Evolutionary conservation across 176 grass and related monocot species (phyloP), one percentile per base, ranked within the genome.

Genomic region (Metroxylon sagu): DNA sequence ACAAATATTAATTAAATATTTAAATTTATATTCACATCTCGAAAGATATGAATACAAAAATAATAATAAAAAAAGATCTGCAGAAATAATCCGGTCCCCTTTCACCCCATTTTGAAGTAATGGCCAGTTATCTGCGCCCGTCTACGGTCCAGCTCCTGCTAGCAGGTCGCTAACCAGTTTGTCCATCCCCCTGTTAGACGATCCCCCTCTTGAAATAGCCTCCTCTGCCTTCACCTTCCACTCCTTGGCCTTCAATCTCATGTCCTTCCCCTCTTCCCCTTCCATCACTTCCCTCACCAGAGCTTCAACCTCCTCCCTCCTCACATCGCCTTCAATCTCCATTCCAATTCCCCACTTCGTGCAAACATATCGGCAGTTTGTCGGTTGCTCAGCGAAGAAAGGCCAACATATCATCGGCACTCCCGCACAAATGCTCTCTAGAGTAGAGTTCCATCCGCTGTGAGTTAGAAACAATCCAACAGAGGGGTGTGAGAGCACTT

Each of bases 341-440:
- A 82, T 16, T 0, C 84, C 89, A 18, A 82, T 61, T 12, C 48
- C 80, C 89, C 77, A 94, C 16, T 79, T 70, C 25, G 63, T 16
- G 57, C 89, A 84, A 15, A 18, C 53, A 60, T 81, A 88, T 5
- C 63, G 61, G 71, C 84, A 94, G 57, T 79, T 94, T 0, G 84
- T 79, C 12, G 12, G 56, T 52, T 94, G 84, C 55, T 88, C 80
- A 5, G 63, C 71, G 26, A 94, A 88, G 82, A 88, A 94, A 0
- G 84, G 84, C 89, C 84, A 94, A 67, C 80, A 82, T 18, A 88
- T 58, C 80, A 94, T 79, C 0, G 81, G 89, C 54, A 94, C 68
- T 35, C 84, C 89, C 15, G 59, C 30, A 64, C 82, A 80, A 18
- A 89, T 68, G 72, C 85, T 68, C 75, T 95, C 85, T 3, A 85